Evolutionary conservation across 176 grass and related monocot species (phyloP), one percentile per base, ranked within the genome.

Genomic region (Carex pumila): DNA sequence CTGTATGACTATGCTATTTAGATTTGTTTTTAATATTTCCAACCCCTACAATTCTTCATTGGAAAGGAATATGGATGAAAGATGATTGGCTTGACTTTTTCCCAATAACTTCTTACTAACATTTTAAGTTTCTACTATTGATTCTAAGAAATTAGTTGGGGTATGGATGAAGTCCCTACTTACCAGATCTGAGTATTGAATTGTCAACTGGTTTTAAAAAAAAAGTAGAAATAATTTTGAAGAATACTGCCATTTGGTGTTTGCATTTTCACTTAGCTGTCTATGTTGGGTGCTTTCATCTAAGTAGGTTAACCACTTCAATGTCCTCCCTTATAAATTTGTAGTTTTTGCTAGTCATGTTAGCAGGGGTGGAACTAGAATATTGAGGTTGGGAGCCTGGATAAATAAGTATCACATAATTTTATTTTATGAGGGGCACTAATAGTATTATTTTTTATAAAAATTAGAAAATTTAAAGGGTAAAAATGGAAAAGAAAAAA

Each of bases 1-100:
- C 79, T 66, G 79, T 37, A 66, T 47, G 59, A 82, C 17, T 50
- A 65, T 22, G 30, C 79, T 66, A 66, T 45, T 65, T 64, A 61
- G 60, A 82, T 52, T 14, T 66, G 65, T 52, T 82, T 43, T 65
- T 65, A 29, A 80, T 60, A 66, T 12, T 74, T 4, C 45, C 70
- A 9, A 50, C 12, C 36, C n/a, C n/a, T 36, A 65, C n/a, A 7
- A 29, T 6, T 82, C 36, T 52, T 66, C 58, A 7, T 82, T 65
- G 79, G 65, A 37, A 45, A 81, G 41, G 30, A 30, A 36, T 43
- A 29, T 4, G 18, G 29, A 78, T 41, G 17, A 41, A 41, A 17
- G 47, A 49, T 10, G 8, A 11, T 49, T 49, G 47, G 47, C 1
- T 11, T 49, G 47, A 49, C 47, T 49, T 49, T 49, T 49, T 49